Conservation (phyloP, 768 basidiomycete genomes). For the Lyophyllum decastes region DNA sequence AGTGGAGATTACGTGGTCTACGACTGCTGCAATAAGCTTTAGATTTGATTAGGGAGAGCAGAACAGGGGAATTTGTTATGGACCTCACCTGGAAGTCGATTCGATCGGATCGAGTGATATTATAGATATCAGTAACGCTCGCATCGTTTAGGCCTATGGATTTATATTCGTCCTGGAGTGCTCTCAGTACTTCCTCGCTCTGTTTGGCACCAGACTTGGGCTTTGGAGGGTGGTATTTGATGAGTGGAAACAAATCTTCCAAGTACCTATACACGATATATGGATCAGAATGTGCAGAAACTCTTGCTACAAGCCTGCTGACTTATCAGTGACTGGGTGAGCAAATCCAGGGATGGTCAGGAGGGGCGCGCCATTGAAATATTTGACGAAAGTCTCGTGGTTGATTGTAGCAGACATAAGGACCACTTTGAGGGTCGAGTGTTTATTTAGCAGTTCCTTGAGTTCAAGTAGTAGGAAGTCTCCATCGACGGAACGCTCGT, state of each 20-base stretch:
- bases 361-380: conserved; percentile 81
- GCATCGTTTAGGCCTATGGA: conserved; percentile 54
- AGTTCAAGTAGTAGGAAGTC: conserved; percentile 88
- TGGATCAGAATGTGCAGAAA: not conserved
- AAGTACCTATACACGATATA: conserved; percentile 57
- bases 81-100: conserved; percentile 71
- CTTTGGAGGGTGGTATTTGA: conserved; percentile 54
- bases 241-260: conserved; percentile 69
- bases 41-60: conserved; percentile 2
- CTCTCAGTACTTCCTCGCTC: conserved; percentile 46
- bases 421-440: conserved; percentile 72
- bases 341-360: conserved; percentile 84
- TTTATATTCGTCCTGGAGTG: conserved; percentile 49
- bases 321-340: conserved; percentile 78
- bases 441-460: conserved; percentile 66
- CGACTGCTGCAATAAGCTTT: conserved; percentile 67
- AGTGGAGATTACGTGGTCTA: conserved; percentile 60
- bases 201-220: conserved; percentile 33
- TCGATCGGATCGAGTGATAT: conserved; percentile 57
- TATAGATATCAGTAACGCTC: conserved; percentile 56
- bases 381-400: conserved; percentile 78
- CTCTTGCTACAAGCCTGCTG: conserved; percentile 21
- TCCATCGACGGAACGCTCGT: conserved; percentile 89
- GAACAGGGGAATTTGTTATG: not conserved
- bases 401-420: conserved; percentile 98